These are phyloP conservation scores for Hypoxylon fuscum DNA, from an alignment of 495 filamentous ascomycete species.

Conservation along the genomic window DNA sequence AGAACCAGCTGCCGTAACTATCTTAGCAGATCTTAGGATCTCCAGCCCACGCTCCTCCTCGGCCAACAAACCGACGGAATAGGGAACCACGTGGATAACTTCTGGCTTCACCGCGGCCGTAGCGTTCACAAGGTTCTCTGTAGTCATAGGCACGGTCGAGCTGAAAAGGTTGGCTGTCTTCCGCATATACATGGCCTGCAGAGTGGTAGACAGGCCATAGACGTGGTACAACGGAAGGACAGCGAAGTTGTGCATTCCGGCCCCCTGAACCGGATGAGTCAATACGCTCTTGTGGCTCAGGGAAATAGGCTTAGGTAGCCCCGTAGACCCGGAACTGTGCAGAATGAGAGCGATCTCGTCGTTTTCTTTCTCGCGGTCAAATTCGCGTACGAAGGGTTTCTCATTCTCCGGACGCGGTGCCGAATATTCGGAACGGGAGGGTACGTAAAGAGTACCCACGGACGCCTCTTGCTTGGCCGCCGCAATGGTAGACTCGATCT, in stretches of 20 bases:
- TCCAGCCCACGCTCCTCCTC: constrained; percentile 55
- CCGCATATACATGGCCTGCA: constrained; percentile 58
- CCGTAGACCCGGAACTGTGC: constrained; percentile 63
- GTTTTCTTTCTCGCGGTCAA: constrained; percentile 47
- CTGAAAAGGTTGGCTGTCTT: constrained; percentile 58
- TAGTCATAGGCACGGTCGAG: constrained; percentile 59
- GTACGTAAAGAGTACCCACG: constrained; percentile 35
- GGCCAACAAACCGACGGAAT: constrained; percentile 60
- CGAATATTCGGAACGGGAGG: constrained; percentile 44
- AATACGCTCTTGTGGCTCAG: constrained; percentile 71
- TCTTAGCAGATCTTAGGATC: constrained; percentile 49
- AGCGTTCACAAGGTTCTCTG: constrained; percentile 51
- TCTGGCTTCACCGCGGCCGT: constrained; percentile 54
- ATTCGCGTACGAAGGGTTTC: constrained; percentile 28
- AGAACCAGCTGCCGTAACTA: constrained; percentile 59
- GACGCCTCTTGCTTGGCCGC: constrained; percentile 46
- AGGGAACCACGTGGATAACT: constrained; percentile 61
- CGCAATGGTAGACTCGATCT: constrained; percentile 51
- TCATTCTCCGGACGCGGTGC: constrained; percentile 14
- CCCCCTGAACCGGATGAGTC: constrained; percentile 66
- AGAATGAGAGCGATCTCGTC: constrained; percentile 54
- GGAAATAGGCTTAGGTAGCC: constrained; percentile 64
- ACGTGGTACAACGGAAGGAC: constrained; percentile 63
- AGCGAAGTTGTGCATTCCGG: constrained; percentile 56
- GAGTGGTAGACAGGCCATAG: constrained; percentile 52